Conservation (phyloP, 1,284 basidiomycete species). For the Cutaneotrichosporon mucoides region DNA sequence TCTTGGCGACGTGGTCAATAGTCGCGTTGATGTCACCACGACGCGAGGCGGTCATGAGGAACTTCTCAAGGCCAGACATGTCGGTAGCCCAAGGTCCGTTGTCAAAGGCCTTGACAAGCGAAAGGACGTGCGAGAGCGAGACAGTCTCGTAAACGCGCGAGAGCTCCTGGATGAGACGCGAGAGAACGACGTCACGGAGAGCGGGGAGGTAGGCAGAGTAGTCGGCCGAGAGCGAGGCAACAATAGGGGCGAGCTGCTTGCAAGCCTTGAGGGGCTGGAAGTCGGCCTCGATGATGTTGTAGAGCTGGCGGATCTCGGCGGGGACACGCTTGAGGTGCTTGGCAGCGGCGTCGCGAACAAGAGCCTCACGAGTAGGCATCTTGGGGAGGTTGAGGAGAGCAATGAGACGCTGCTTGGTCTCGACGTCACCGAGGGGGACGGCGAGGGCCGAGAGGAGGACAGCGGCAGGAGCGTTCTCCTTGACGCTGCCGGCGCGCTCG, state of each 20-base stretch:
- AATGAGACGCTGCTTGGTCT: conserved; percentile 73
- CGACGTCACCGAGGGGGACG: conserved; percentile 75
- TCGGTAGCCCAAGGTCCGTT: conserved; percentile 56
- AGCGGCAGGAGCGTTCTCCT: conserved; percentile 78
- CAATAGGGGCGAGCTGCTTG: conserved; percentile 73
- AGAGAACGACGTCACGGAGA: conserved; percentile 86
- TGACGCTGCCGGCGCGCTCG: conserved; percentile 61
- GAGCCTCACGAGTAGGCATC: conserved; percentile 78
- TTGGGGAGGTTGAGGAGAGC: conserved; percentile 79
- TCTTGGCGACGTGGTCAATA: conserved; percentile 83
- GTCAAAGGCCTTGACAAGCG: conserved; percentile 70
- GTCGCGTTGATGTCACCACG: conserved; percentile 83
- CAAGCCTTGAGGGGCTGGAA: conserved; percentile 94
- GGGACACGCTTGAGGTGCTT: conserved; percentile 79
- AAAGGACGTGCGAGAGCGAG: conserved; percentile 69
- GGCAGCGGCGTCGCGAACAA: conserved; percentile 81
- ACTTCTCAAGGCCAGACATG: conserved; percentile 77
- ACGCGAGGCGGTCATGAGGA: conserved; percentile 86
- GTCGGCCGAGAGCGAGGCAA: conserved; percentile 59
- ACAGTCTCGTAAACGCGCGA: conserved; percentile 92
- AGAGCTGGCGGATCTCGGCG: conserved; percentile 73
- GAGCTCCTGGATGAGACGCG: conserved; percentile 88
- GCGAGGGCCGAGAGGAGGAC: conserved; percentile 91
- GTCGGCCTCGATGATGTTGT: conserved; percentile 86
- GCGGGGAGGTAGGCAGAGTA: conserved; percentile 83